Conservation (phyloP, 2,329 filamentous ascomycete species). For the Diplodia seriata region DNA sequence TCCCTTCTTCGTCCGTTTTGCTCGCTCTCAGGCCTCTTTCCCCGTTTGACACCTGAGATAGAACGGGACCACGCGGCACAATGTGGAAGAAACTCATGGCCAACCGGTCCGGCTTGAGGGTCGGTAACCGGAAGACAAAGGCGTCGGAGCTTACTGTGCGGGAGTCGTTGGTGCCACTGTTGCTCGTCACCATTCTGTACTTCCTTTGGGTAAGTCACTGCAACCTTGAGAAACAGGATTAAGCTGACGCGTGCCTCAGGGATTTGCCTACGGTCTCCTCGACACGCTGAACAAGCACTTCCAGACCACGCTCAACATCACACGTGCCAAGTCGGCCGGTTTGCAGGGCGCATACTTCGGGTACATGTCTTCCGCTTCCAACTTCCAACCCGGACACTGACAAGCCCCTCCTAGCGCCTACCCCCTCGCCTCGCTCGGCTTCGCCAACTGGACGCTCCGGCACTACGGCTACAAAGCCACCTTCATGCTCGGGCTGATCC, state of each 20-base stretch:
- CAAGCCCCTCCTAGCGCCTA: conserved; percentile 46
- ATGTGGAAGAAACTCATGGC: conserved; percentile 27
- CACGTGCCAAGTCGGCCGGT: conserved; percentile 52
- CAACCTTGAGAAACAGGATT: not conserved
- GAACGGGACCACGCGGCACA: not conserved
- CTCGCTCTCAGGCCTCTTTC: no score
- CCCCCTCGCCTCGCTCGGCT: conserved; percentile 56
- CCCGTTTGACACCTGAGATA: no score
- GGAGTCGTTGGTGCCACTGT: conserved; percentile 70
- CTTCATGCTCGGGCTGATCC: conserved; percentile 60
- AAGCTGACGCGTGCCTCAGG: conserved; percentile 38
- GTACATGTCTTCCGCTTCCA: conserved; percentile 18
- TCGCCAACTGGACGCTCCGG: conserved; percentile 57
- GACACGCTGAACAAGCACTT: conserved; percentile 62
- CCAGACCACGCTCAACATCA: conserved; percentile 54
- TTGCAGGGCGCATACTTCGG: conserved; percentile 59
- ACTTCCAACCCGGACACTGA: not conserved
- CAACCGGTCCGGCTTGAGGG: conserved; percentile 25
- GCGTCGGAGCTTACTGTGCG: conserved; percentile 69
- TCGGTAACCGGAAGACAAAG: conserved; percentile 54
- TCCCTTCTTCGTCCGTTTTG: no score
- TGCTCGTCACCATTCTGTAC: conserved; percentile 70
- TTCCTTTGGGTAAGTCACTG: conserved; percentile 63
- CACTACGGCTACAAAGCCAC: conserved; percentile 57
- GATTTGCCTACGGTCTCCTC: conserved; percentile 64